phyloP scores from a whole-genome alignment of 164 flowering plant genomes.

The Sedum album region DNA sequence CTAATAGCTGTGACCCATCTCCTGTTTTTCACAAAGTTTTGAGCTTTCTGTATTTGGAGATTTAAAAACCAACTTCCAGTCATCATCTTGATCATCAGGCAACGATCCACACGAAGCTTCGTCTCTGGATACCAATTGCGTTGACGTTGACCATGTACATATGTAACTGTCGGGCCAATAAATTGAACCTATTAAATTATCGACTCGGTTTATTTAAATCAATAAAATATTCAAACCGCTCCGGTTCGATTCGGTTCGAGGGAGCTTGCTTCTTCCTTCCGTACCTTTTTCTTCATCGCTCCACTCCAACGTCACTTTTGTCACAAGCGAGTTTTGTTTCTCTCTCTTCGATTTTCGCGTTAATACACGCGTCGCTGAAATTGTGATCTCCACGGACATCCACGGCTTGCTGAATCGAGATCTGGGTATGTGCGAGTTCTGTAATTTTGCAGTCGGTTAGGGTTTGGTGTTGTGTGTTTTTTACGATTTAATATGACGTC shows the following conservation, averaged over 20 bases:
- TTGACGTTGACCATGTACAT: too few species aligned
- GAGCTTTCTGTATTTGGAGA: too few species aligned
- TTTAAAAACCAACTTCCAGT: too few species aligned
- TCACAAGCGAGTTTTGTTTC: neutral
- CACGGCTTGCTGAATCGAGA: neutral
- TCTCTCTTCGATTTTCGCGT: neutral
- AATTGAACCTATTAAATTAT: too few species aligned
- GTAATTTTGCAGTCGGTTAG: neutral
- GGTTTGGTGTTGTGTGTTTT: neutral
- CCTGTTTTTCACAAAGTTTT: too few species aligned
- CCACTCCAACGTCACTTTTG: neutral
- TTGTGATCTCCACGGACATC: neutral
- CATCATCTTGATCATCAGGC: too few species aligned
- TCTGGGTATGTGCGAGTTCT: neutral
- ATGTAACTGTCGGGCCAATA: too few species aligned
- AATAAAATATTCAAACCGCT: neutral
- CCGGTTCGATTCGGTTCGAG: neutral
- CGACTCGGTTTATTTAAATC: too few species aligned
- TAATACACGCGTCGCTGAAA: neutral
- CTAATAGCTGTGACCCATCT: too few species aligned
- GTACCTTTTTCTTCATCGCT: neutral
- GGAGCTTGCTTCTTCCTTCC: neutral
- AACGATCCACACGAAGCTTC: too few species aligned
- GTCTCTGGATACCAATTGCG: too few species aligned
- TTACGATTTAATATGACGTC: neutral